These are phyloP conservation scores for Rutstroemia sp. DNA, from an alignment of 2,329 filamentous ascomycete genomes.

Conservation along the genomic window DNA sequence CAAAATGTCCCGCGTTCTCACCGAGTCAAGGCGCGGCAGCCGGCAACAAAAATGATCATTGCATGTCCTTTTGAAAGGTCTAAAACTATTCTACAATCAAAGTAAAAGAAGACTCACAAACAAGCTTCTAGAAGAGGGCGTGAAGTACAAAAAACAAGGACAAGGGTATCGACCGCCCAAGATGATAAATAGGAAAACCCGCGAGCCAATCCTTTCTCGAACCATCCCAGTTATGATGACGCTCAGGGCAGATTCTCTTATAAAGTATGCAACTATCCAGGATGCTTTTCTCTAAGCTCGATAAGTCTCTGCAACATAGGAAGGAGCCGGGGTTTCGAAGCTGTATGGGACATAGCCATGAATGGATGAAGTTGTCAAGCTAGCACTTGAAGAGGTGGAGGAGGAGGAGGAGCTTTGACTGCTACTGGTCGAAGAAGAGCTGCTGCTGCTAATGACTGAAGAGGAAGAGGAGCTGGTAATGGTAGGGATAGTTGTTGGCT, in stretches of 20 bases:
- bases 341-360: constrained; percentile 1
- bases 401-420: not conserved
- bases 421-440: not conserved
- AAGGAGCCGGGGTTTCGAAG: not conserved
- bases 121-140: not conserved
- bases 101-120: not conserved
- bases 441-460: not conserved
- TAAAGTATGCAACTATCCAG: not conserved
- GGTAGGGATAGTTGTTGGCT: not conserved
- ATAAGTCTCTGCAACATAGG: constrained; percentile 1
- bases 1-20: no score
- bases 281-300: not conserved
- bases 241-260: not conserved
- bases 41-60: not conserved
- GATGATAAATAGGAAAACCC: not conserved
- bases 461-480: not conserved
- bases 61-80: no score
- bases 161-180: not conserved
- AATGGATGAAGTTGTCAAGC: not conserved
- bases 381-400: not conserved
- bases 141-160: not conserved
- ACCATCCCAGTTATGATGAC: not conserved
- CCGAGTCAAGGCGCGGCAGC: no score
- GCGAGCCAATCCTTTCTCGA: not conserved
- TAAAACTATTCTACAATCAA: not conserved